Evolutionary conservation across 306 rosid species (phyloP).

Genomic region (Prosopis cineraria): DNA sequence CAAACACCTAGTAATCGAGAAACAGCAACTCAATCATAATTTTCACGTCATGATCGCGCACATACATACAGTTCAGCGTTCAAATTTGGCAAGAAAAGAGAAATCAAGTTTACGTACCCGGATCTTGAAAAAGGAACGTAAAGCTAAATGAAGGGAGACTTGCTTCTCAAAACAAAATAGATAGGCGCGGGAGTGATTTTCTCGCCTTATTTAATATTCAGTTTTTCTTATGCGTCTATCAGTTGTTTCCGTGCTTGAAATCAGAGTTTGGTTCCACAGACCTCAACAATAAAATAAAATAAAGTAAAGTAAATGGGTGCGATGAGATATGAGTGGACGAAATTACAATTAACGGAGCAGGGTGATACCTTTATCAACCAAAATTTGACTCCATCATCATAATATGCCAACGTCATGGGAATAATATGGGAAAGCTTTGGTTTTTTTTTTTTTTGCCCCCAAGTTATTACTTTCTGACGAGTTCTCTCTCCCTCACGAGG

Average conservation of each 20-base stretch:
- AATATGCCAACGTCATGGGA: neutral
- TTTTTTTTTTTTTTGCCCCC: neutral
- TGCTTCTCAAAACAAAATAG: conserved; percentile 40
- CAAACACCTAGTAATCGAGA: neutral
- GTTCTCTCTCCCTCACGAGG: neutral
- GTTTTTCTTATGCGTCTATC: conserved; percentile 3
- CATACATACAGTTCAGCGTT: neutral
- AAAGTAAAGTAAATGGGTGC: neutral
- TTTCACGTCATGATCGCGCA: neutral
- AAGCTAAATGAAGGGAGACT: conserved; percentile 1
- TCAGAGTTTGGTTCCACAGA: no score
- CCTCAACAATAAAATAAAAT: neutral
- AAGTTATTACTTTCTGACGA: neutral
- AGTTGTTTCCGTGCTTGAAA: neutral
- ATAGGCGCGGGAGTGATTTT: conserved; percentile 33
- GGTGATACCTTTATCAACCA: conserved; percentile 24
- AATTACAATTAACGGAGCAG: conserved; percentile 45
- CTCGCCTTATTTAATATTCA: neutral
- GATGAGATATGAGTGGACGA: conserved; percentile 83
- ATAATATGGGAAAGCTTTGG: neutral
- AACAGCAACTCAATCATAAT: neutral
- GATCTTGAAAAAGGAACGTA: conserved; percentile 28
- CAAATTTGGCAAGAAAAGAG: neutral
- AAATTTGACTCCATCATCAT: conserved; percentile 40
- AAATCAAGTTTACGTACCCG: conserved; percentile 36